Base-by-base conservation (phyloP, 441 rosid genomes). In the Populus tomentosa region DNA sequence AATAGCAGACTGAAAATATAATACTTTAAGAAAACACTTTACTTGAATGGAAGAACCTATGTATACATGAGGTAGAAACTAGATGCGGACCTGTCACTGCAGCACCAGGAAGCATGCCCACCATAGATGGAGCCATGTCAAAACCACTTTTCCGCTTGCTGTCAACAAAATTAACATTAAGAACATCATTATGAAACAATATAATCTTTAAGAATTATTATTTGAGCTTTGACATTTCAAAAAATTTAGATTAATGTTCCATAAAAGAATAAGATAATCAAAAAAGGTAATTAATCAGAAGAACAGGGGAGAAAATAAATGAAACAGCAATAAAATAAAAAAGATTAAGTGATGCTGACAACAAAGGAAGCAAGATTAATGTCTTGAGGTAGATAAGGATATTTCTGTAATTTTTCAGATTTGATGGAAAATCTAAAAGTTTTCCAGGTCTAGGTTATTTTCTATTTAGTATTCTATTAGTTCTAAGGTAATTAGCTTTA, bases 141-240 rank as follows among this genome's bases (percentile, higher is more conserved):
- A 92, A 92, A 69, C 97, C 95, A 78, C 97, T 92, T 65, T 82
- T 81, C 68, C 97, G 84, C 85, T 92, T 89, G 83, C 97, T 91
- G 90, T 18, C 35, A 33, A 32, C 38, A 13, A 33, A 67, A 7
- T 32, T 33, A 30, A 67, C 0, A 24, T 16, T 63, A 63, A 23
- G 2, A 63, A 5, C 6, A 6, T 50, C 6, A 50, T 50, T 14
- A 50, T 50, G 59, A 50, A 50, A 50, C 59, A 14, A 50, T 50
- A 50, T 16, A 2, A 28, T 46, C 56, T 46, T 13, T 46, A 13
- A 46, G 18, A 46, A 14, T 46, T 46, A 46, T 46, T 46, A 46
- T 46, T 46, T 46, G 56, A 46, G 56, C 56, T 46, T 46, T 46
- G 56, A 46, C 16, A 4, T 46, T 46, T 46, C 56, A 46, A 46